Evolutionary conservation across 2,329 filamentous ascomycete species (phyloP), one percentile per base, ranked within the genome.

Genomic region (Phaeophleospora eucalypticola): DNA sequence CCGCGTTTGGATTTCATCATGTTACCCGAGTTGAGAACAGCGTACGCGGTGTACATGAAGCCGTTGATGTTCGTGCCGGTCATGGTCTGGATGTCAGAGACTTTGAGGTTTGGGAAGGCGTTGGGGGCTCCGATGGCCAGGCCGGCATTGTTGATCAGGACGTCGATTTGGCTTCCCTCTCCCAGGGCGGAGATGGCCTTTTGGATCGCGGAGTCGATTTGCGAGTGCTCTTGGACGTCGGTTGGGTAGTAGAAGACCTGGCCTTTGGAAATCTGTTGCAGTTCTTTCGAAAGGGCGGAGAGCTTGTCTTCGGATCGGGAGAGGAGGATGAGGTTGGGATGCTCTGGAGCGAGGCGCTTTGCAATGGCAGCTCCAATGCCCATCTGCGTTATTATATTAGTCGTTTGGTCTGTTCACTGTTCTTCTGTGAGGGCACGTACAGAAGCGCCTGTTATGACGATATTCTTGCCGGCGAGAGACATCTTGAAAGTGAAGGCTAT

Each of bases 71-170:
- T 77, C 0, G 73, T 77, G 35, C 61, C 59, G 36, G 68, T 70
- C 72, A 76, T 77, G 3, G 67, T 69, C 3, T 65, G 58, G 32
- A 76, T 69, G 8, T 72, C 64, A 2, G 43, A 38, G 27, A 75
- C 66, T 10, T 65, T 62, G 16, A 75, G 64, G 7, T 73, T 65
- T 0, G 65, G 65, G 49, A 76, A 77, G 0, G 56, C 43, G 1
- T 62, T 58, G 0, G 73, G 73, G 0, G 74, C 72, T 3, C 73
- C 73, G 1, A 76, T 58, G 0, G 74, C 73, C 3, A 77, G 66
- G 0, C 73, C 73, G 1, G 72, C 68, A 43, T 76, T 75, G 54
- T 76, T 76, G 55, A 76, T 63, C 0, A 76, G 62, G 10, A 75
- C 62, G 36, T 75, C 71, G 16, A 76, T 70, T 1, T 61, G 55